Base-by-base conservation (phyloP, 805 yeast genomes). In the Brettanomyces bruxellensis region DNA sequence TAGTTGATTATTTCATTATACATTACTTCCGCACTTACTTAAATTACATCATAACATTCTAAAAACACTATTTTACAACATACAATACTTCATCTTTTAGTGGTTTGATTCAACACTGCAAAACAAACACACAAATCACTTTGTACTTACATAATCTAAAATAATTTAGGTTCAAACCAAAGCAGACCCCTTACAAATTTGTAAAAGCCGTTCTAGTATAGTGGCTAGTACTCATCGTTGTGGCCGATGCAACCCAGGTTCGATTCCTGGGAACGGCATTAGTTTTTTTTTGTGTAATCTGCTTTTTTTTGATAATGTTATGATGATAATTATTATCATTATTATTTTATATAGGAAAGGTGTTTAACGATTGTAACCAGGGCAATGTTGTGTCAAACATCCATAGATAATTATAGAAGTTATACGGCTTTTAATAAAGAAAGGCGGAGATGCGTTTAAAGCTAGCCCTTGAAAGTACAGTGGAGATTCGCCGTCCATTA, bases 191-290 rank as follows among this genome's bases (percentile, higher is more conserved):
- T 28, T 28, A 28, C 9, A 28, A 28, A 28, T 28, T 24, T 25
- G 43, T 22, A 42, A 42, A 6, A 7, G 56, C 56, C 55, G 56
- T 52, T 53, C 56, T 53, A 52, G 56, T 53, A 53, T 53, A 53
- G 56, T 53, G 56, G 56, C 51, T 44, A 53, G 56, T 53, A 53
- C 56, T 45, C 51, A 44, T 50, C 56, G 54, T 53, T 53, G 56
- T 53, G 56, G 56, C 56, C 54, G 56, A 50, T 44, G 51, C 44
- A 52, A 53, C 56, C 56, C 55, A 53, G 49, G 56, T 53, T 53
- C 56, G 56, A 53, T 53, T 54, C 57, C 56, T 51, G 55, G 57
- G 57, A 54, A 43, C 57, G 54, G 56, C 57, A 18, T 18, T 18
- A 54, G 13, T 46, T 40, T 22, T 42, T 47, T 48, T 48, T 46